phyloP scores from a whole-genome alignment of 331 rosid genomes.

The Quercus tomentella region DNA sequence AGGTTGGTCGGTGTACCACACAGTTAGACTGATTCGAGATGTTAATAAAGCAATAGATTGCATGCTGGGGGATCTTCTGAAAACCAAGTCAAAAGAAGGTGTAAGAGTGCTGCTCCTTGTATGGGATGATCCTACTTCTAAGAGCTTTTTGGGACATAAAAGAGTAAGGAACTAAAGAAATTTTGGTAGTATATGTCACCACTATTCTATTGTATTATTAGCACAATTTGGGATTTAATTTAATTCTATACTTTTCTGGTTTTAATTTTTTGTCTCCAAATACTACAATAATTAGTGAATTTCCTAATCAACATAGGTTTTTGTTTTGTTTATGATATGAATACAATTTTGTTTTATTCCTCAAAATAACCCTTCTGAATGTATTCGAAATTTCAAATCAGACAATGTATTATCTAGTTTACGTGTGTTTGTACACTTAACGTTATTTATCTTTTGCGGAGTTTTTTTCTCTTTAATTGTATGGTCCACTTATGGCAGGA shows the following conservation, averaged over 20 bases:
- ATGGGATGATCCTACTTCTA: conserved; percentile 94
- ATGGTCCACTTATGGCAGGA: background rate
- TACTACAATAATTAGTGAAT: background rate
- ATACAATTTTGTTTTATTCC: background rate
- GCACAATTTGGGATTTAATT: background rate
- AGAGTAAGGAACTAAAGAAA: conserved; percentile 37
- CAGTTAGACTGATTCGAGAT: conserved; percentile 61
- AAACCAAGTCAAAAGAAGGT: conserved; percentile 78
- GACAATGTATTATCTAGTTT: background rate
- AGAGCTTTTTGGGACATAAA: conserved; percentile 60
- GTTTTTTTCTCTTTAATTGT: background rate
- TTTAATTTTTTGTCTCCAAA: background rate
- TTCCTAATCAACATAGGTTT: background rate
- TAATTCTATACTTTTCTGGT: background rate
- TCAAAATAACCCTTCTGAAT: background rate
- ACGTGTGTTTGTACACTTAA: too few species aligned
- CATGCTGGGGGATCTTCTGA: conserved; percentile 74
- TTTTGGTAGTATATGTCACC: conserved; percentile 4
- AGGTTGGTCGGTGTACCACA: conserved; percentile 89
- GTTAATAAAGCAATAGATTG: conserved; percentile 16
- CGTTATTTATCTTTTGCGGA: background rate
- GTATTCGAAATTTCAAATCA: background rate
- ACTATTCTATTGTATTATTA: background rate
- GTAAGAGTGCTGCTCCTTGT: conserved; percentile 81
- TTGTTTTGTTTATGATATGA: background rate